Conservation (phyloP, 1,284 basidiomycete genomes). For the Trichosporon ovoides region DNA sequence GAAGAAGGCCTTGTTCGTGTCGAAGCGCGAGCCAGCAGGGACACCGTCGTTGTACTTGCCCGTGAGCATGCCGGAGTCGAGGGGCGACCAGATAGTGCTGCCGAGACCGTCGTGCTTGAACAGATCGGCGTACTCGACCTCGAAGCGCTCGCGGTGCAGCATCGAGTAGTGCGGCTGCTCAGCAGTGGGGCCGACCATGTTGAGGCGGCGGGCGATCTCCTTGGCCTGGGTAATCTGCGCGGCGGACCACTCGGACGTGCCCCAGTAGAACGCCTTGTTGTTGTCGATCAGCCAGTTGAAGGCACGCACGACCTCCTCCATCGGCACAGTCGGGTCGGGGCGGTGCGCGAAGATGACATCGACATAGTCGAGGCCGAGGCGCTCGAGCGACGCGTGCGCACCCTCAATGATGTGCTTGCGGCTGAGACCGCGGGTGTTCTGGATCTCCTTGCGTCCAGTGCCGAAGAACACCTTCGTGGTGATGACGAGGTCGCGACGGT, state of each 20-base stretch:
- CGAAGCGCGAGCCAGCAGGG: slow-evolving; percentile 60
- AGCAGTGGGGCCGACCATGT: slow-evolving; percentile 65
- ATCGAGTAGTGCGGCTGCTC: slow-evolving; percentile 66
- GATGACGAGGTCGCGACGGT: slow-evolving; percentile 66
- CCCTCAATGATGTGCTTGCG: slow-evolving; percentile 79
- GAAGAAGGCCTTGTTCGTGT: slow-evolving; percentile 56
- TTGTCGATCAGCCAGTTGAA: slow-evolving; percentile 54
- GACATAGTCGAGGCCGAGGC: slow-evolving; percentile 68
- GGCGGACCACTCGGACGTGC: slow-evolving; percentile 75
- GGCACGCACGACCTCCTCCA: slow-evolving; percentile 54
- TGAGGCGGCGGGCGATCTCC: slow-evolving; percentile 66
- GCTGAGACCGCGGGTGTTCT: slow-evolving; percentile 46
- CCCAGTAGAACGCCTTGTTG: slow-evolving; percentile 64
- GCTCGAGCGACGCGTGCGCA: slow-evolving; percentile 60
- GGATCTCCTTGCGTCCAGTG: slow-evolving; percentile 55
- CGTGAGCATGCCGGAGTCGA: slow-evolving; percentile 64
- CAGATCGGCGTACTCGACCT: slow-evolving; percentile 64
- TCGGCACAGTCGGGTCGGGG: slow-evolving; percentile 52
- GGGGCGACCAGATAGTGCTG: slow-evolving; percentile 69
- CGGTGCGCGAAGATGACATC: slow-evolving; percentile 55
- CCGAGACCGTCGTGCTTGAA: slow-evolving; percentile 51
- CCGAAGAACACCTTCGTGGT: slow-evolving; percentile 61
- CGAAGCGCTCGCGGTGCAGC: slow-evolving; percentile 56
- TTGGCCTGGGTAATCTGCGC: slow-evolving; percentile 54
- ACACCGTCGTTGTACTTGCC: slow-evolving; percentile 58